Base-by-base conservation (phyloP, 352 stramenopile species). In the Phytophthora idaei region DNA sequence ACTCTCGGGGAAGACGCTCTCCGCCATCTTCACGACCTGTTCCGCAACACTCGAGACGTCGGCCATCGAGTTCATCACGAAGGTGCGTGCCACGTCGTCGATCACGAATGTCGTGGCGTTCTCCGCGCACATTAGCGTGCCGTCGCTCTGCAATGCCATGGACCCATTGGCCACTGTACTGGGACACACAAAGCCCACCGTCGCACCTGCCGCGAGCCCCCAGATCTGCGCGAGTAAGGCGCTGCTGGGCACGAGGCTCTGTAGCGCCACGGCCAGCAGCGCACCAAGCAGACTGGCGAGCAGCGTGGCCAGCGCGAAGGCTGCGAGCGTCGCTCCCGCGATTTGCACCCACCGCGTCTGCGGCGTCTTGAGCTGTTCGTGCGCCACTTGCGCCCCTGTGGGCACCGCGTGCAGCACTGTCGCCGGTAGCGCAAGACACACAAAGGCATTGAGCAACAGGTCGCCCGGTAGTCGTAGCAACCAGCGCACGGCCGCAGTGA, bases 81-180 rank as follows among this genome's bases (percentile, higher is more conserved):
- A 66, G 3, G 69, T 68, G n/a, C 58, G 59, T 51, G 77, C 67
- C 66, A 89, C 39, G 48, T 89, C 78, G 44, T 91, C 68, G 7
- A 91, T 21, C 12, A 80, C 42, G 52, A 91, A 87, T 12, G 41
- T 59, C 15, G 83, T 87, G 7, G 65, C 57, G 58, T 89, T 89
- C 14, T 64, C 34, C 25, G 58, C 51, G 70, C 64, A 83, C 39
- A 49, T 29, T 25, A 87, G 66, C 27, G 63, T 53, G 0, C 82
- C 82, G 56, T 85, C 67, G 29, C 41, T 59, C 53, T 76, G 58
- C 10, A 91, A 28, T 12, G 74, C 60, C 5, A 91, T 42, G 17
- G 54, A 70, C 4, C 69, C 64, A 53, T 65, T 69, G 21, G 56
- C 53, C 21, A 52, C 52, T 21, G 71, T 57, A 34, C 53, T 34